Base-by-base conservation (phyloP, 2,329 filamentous ascomycete genomes). In the Apiospora marii region DNA sequence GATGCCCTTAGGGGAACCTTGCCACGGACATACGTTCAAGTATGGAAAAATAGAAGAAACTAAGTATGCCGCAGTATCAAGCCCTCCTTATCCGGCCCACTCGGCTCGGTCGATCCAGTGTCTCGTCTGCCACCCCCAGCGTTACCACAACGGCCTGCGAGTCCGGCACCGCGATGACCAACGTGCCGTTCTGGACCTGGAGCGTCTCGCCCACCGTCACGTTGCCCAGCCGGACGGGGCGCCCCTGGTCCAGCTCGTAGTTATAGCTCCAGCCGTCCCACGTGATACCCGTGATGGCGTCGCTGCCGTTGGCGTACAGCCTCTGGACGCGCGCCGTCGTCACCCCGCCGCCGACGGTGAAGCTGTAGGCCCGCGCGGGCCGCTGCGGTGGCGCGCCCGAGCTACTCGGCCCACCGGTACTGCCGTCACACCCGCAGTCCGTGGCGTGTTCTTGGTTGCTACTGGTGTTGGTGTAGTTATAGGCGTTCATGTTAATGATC, bases 241-340 rank as follows among this genome's bases (percentile, higher is more conserved):
- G 81, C 0, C 90, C 90, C 4, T 82, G 75, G 14, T 87, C 84
- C 69, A 92, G 80, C 79, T 92, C 90, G 72, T 86, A 87, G 76
- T 92, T 89, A 75, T 90, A 92, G 74, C 88, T 92, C 77, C 83
- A 85, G 1, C 89, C 90, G 78, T 92, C 88, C 82, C 87, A 92
- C 0, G 88, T 88, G 61, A 92, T 87, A 0, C 90, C 90, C 0
- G 87, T 87, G 30, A 91, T 86, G 12, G 90, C 90, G 80, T 92
- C 89, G 74, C 88, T 91, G 0, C 91, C 90, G 79, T 91, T 91
- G 1, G 91, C 90, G 68, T 83, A 78, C 44, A 92, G 79, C 37
- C 89, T 81, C 77, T 88, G 83, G 69, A 90, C 82, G 75, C 7
- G 74, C 75, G 64, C 76, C 72, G 72, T 77, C 77, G 12, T 51